Percentiles rank a stretch among this genome's conserved stretches.
phyloP scores from a whole-genome alignment of 2,329 filamentous ascomycete species.

The Phaeosphaeriaceae sp. region DNA sequence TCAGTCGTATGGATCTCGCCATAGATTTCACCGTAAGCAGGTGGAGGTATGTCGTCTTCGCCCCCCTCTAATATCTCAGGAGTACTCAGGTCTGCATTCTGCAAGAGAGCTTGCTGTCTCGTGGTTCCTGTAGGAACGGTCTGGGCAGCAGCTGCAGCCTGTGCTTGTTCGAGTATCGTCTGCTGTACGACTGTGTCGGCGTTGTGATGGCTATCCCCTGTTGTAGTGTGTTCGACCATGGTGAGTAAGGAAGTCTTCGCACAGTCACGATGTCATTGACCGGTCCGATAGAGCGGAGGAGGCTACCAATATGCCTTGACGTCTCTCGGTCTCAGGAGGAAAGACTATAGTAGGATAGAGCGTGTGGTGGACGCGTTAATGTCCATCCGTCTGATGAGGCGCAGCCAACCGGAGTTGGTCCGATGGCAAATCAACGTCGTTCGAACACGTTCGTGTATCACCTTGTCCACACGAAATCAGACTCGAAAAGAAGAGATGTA shows the following conservation, averaged over 20 bases:
- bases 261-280: not conserved
- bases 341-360: no score
- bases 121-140: constrained; percentile 28
- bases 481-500: not conserved
- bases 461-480: not conserved
- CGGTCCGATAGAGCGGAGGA: no score
- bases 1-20: constrained; percentile 39
- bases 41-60: constrained; percentile 35
- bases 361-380: not conserved
- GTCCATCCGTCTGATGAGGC: not conserved
- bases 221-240: not conserved
- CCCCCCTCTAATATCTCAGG: constrained; percentile 4
- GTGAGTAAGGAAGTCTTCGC: not conserved
- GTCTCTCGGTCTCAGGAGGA: no score
- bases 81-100: constrained; percentile 29
- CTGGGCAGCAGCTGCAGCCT: constrained; percentile 31
- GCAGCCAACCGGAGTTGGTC: not conserved
- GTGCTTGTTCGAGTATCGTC: constrained; percentile 39
- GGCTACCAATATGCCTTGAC: no score
- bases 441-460: not conserved
- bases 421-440: not conserved
- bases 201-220: not conserved
- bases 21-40: constrained; percentile 40
- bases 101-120: constrained; percentile 26
- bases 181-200: constrained; percentile 26